Evolutionary conservation across 2,329 filamentous ascomycete genomes (phyloP), one percentile per base, ranked within the genome.

Genomic region (Blastomyces silverae): DNA sequence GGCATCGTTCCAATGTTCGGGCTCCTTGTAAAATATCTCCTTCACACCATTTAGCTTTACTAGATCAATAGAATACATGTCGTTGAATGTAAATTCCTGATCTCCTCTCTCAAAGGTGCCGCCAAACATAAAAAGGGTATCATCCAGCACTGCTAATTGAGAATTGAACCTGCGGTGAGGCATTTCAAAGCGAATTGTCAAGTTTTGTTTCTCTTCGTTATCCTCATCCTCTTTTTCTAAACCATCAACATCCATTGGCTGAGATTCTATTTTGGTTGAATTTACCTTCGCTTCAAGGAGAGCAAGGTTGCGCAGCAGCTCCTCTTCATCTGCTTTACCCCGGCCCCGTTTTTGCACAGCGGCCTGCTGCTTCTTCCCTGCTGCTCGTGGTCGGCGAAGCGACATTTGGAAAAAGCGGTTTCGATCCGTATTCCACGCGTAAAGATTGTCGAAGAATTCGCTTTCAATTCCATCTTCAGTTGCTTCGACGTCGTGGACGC

Each of bases 91-190:
- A 72, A 90, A 96, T 76, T 99, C 94, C 28, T 91, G 85, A 72
- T 99, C 94, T 22, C 91, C 93, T 74, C 96, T 94, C 74, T 99
- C 94, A 71, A 89, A 97, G 0, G 93, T 99, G 22, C 94, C 94
- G 39, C 94, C 92, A 72, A 95, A 97, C 63, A 97, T 91, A 78
- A 93, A 99, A 0, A 97, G 82, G 10, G 90, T 87, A 74, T 99
- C 94, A 69, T 92, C 91, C 77, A 97, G 92, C 0, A 97, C 91
- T 0, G 93, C 87, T 50, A 97, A 79, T 69, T 94, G 90, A 0
- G 92, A 88, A 70, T 97, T 97, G 80, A 99, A 99, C 62, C 94
- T 84, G 22, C 87, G 84, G 71, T 97, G 92, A 3, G 94, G 94
- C 74, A 95, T 87, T 74, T 96, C 92, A 80, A 90, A 89, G 0